phyloP scores from a whole-genome alignment of 108 stramenopile genomes.

The Schizochytrium sp. region DNA sequence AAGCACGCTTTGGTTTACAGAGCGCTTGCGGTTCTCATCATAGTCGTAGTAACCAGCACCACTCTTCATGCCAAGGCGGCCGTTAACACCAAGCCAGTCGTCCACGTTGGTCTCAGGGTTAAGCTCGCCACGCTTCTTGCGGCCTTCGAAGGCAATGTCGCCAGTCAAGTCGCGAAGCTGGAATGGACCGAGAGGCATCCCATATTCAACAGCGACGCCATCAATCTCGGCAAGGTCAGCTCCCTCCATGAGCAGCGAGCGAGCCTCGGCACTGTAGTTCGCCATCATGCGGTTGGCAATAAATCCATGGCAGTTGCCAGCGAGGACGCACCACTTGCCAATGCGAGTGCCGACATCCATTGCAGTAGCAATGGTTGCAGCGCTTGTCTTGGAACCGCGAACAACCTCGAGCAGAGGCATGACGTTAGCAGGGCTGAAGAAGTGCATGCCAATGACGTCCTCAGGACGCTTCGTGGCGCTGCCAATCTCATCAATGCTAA shows the following conservation, averaged over 20 bases:
- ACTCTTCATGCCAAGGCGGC: conserved; percentile 85
- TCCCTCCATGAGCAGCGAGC: conserved; percentile 78
- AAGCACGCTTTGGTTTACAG: conserved; percentile 66
- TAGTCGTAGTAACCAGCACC: conserved; percentile 69
- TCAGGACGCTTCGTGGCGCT: conserved; percentile 58
- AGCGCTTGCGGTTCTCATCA: conserved; percentile 68
- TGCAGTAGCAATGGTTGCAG: conserved; percentile 72
- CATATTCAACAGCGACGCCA: conserved; percentile 81
- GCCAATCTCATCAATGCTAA: conserved; percentile 93
- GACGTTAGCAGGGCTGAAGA: conserved; percentile 92
- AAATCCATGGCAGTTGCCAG: conserved; percentile 97
- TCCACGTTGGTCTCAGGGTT: conserved; percentile 87
- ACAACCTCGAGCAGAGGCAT: conserved; percentile 97
- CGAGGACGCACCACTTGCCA: conserved; percentile 90
- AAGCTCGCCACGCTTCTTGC: conserved; percentile 56
- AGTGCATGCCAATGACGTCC: conserved; percentile 87
- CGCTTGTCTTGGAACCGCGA: conserved; percentile 76
- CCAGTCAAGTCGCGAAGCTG: conserved; percentile 93
- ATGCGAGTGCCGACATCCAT: conserved; percentile 84
- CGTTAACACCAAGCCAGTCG: conserved; percentile 85
- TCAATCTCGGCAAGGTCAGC: conserved; percentile 81
- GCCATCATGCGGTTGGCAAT: conserved; percentile 94
- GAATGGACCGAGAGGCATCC: conserved; percentile 90
- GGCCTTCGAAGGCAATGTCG: conserved; percentile 81
- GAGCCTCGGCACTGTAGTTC: conserved; percentile 84